These are phyloP conservation scores for Paramecium biaurelia DNA, from an alignment of 73 alveolate species.

Conservation along the genomic window DNA sequence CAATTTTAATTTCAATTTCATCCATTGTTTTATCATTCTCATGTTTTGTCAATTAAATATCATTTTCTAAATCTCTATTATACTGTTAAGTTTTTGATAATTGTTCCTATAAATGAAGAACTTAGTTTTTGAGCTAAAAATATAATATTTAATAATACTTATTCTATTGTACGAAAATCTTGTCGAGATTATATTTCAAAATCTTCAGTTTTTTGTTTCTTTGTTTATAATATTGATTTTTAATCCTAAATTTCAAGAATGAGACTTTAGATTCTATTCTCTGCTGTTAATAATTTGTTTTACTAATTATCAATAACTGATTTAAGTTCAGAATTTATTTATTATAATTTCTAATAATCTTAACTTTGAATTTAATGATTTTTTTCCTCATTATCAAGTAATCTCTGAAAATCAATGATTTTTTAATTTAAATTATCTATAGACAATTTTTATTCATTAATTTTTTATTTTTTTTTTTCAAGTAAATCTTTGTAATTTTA, in stretches of 20 bases:
- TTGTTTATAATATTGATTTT: background rate
- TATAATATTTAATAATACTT: background rate
- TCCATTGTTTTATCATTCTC: constrained; percentile 39
- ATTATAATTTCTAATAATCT: background rate
- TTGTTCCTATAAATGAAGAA: background rate
- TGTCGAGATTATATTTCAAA: background rate
- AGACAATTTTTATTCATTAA: background rate
- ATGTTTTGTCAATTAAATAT: background rate
- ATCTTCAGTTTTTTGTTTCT: background rate
- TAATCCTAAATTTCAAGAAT: background rate
- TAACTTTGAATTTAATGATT: background rate
- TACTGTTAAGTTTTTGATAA: background rate
- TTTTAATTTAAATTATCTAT: background rate
- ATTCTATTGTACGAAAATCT: constrained; percentile 20
- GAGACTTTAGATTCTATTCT: background rate
- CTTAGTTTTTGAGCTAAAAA: background rate
- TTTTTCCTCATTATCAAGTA: constrained; percentile 23
- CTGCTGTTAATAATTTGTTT: background rate
- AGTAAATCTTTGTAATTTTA: background rate
- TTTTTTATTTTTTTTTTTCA: constrained; percentile 24
- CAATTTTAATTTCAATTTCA: constrained; percentile 37
- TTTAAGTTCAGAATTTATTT: background rate
- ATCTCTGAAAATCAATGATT: background rate
- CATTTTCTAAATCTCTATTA: constrained; percentile 33
- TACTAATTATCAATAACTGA: background rate